Conservation (phyloP, 306 rosid species). For the Vachellia pachyceras region DNA sequence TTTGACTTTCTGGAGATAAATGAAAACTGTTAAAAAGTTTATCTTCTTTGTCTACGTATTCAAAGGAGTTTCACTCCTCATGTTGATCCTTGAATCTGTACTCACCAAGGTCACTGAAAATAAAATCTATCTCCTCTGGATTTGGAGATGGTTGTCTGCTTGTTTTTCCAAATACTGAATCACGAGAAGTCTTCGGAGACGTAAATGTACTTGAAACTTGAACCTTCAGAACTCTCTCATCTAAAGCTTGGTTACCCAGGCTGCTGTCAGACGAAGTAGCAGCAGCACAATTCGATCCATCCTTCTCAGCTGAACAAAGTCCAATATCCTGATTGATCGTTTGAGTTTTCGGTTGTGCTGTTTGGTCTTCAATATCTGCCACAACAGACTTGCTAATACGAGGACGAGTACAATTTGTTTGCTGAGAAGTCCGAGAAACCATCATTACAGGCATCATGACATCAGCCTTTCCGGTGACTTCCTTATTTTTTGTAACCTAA, state of each 20-base stretch:
- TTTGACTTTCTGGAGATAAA: constrained; percentile 37
- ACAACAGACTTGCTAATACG: constrained; percentile 34
- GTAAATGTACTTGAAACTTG: constrained; percentile 43
- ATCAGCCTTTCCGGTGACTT: constrained; percentile 36
- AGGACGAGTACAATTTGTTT: constrained; percentile 40
- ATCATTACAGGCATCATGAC: constrained; percentile 44
- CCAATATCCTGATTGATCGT: constrained; percentile 40
- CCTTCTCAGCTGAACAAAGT: constrained; percentile 48
- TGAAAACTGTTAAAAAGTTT: constrained; percentile 33
- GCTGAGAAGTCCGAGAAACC: constrained; percentile 43
- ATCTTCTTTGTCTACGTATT: constrained; percentile 45
- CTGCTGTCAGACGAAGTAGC: constrained; percentile 43
- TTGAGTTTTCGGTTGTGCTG: constrained; percentile 42
- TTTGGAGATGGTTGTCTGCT: constrained; percentile 37
- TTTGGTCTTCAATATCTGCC: constrained; percentile 44
- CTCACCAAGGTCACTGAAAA: constrained; percentile 69
- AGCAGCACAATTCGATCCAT: constrained; percentile 39
- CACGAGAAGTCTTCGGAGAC: constrained; percentile 37
- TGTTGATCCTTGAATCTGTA: constrained; percentile 38
- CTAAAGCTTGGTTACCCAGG: constrained; percentile 45
- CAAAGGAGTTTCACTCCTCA: constrained; percentile 45
- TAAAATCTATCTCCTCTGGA: constrained; percentile 61
- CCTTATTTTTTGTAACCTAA: constrained; percentile 35
- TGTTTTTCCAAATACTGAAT: constrained; percentile 43
- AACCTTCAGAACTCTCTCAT: constrained; percentile 40